Conservation (phyloP, 2,329 filamentous ascomycete genomes). For the Epichloe festucae region DNA sequence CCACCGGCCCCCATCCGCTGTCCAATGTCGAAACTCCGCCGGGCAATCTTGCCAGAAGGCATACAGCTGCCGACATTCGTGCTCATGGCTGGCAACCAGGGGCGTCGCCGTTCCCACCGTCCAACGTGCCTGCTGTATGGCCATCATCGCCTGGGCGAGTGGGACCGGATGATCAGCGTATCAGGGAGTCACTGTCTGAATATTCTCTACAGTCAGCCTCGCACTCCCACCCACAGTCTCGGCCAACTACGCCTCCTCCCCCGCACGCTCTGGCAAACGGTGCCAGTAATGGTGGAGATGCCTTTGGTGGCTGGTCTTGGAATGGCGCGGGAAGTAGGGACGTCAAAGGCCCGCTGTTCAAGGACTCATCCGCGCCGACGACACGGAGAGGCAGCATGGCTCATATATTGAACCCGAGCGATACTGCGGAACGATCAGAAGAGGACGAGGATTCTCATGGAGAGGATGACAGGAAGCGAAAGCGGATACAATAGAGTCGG, state of each 20-base stretch:
- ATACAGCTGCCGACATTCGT: conserved; percentile 92
- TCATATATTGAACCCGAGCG: conserved; percentile 48
- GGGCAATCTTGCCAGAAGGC: conserved; percentile 63
- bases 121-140: conserved; percentile 42
- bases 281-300: conserved; percentile 23
- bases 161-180: conserved; percentile 38
- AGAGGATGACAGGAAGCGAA: conserved; percentile 49
- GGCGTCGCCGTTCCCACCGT: conserved; percentile 50
- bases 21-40: conserved; percentile 50
- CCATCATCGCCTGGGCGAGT: conserved; percentile 40
- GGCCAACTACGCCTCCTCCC: conserved; percentile 42
- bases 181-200: conserved; percentile 42
- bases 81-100: conserved; percentile 63
- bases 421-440: conserved; percentile 40
- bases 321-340: conserved; percentile 34
- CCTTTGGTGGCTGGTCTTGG: conserved; percentile 46
- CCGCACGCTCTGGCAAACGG: conserved; percentile 32
- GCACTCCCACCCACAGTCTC: conserved; percentile 32
- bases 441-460: conserved; percentile 42
- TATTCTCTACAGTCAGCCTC: conserved; percentile 37
- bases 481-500: conserved; percentile 35
- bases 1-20: conserved; percentile 51
- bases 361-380: conserved; percentile 42
- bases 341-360: conserved; percentile 36
- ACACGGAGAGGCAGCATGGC: conserved; percentile 49